Base-by-base conservation (phyloP, 2,329 filamentous ascomycete species). In the Trichoderma sp. region DNA sequence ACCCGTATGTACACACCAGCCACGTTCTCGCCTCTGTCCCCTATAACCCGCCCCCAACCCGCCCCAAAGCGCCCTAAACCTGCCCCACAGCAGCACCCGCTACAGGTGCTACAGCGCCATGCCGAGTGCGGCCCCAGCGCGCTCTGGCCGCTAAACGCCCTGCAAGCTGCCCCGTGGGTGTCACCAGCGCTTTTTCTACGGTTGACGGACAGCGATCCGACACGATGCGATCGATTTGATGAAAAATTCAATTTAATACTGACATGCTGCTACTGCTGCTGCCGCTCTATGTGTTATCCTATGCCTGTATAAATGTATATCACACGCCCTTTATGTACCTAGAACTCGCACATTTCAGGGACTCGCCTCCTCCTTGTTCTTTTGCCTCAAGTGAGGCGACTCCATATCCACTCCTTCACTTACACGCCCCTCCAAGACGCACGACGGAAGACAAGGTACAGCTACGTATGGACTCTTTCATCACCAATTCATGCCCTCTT, bases 71-170 rank as follows among this genome's bases (percentile, higher is more conserved):
- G 15, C 19, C 50, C 50, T 52, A 26, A 9, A 52, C 34, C 3
- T 19, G 50, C 50, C 26, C 50, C 34, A 28, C 30, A 52, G 26
- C 50, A 34, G 48, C 48, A 19, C 26, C 48, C 5, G 28, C 48
- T 17, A 55, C 30, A 55, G 30, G 51, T 24, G 51, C 30, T 55
- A 55, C 51, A 55, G 51, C 51, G 51, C 51, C 41, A 21, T 39
- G 14, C n/a, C 51, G 9, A 21, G 51, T 21, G 51, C 28, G 12
- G 51, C 30, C 28, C 7, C 44, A 45, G 44, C 44, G 19, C 44
- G 44, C 44, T 19, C 17, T 19, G 17, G 44, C 44, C 44, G 44
- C 44, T 45, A 21, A 45, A 21, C 17, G 44, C 17, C 17, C n/a
- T 21, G 34, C 34, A 39, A 10, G 34, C 34, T 15, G 24, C 21